Evolutionary conservation across 2,329 filamentous ascomycete species (phyloP), one percentile per base, ranked within the genome.

Genomic region (Penicillium corylophilum): DNA sequence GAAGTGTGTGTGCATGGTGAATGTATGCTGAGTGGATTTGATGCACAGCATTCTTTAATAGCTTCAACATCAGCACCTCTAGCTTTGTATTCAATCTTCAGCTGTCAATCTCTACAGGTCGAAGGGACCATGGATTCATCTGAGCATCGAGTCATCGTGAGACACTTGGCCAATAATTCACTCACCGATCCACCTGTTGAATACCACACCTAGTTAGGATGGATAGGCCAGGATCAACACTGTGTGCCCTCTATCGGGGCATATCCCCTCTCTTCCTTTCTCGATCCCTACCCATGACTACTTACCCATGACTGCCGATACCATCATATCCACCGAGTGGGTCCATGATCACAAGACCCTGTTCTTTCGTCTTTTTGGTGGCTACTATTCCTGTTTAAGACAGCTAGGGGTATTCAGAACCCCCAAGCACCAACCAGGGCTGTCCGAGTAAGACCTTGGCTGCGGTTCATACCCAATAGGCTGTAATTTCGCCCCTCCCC

Each of bases 401-500:
- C 48, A 50, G 31, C 48, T 24, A 50, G 48, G 48, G 48, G 29
- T 33, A 36, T 16, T 8, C 4, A 23, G 3, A 39, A 23, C 18
- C 9, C 22, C 8, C 18, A 35, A 35, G 26, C 22, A 26, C 22
- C 20, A 15, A 38, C 5, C 20, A 36, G 28, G n/a, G 12, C 12
- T 5, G 15, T 24, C 20, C 3, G n/a, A 12, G 15, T 20, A 6
- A 43, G n/a, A 20, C 38, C 22, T 13, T 2, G 18, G 10, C n/a
- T 3, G 2, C 31, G 20, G 12, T 12, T 3, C 13, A 24, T 29
- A 45, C 20, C 48, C 48, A 50, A 50, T 45, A 13, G 23, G 42
- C 12, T 29, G 13, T 18, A 2, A 4, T 12, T 13, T 10, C 13
- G 5, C 23, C 16, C 46, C 46, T 49, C 31, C 40, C n/a, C 20